Percentiles rank a stretch among this genome's conserved stretches.
Evolutionary conservation across 176 grass and related monocot species (phyloP).

Genomic region (Carex myosuroides): DNA sequence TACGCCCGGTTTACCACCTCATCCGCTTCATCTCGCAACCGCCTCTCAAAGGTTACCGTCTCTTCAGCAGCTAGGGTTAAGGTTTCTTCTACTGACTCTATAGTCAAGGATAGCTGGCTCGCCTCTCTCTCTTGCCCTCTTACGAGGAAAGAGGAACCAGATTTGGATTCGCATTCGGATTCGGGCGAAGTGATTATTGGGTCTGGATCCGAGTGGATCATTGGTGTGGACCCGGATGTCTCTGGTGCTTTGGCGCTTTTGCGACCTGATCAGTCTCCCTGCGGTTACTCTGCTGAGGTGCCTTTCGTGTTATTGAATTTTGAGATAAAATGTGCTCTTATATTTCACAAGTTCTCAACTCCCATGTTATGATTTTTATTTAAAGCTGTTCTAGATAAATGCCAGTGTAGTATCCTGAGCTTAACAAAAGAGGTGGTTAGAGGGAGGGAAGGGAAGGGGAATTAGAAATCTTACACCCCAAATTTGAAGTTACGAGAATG

Average conservation of each 20-base stretch:
- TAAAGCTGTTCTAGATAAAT: background rate
- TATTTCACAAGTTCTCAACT: background rate
- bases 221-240: constrained; percentile 79
- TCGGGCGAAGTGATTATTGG: background rate
- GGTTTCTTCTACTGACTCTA: constrained; percentile 22
- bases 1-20: background rate
- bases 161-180: background rate
- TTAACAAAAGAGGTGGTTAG: background rate
- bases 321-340: background rate
- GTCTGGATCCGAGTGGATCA: constrained; percentile 41
- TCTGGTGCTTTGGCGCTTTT: constrained; percentile 63
- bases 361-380: background rate
- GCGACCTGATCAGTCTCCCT: constrained; percentile 45
- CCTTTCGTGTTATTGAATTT: constrained; percentile 14
- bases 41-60: background rate
- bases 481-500: no score
- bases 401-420: background rate
- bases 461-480: no score
- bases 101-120: constrained; percentile 56
- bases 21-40: background rate
- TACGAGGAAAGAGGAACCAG: background rate
- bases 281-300: constrained; percentile 14
- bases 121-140: constrained; percentile 63
- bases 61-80: constrained; percentile 30
- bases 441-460: no score